These are phyloP conservation scores for Hordeum vulgare DNA, from an alignment of 176 grass and related monocot genomes.

Conservation along the genomic window MorexV3_pseudomolecules_assembly NC_058519.1:189108341-189108840, in stretches of 20 bases:
- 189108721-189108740: slow-evolving; percentile 21
- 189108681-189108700: slow-evolving; percentile 28
- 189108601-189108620: slow-evolving; percentile 59
- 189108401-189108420: background rate
- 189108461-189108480: background rate
- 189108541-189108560: slow-evolving; percentile 79
- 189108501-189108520: slow-evolving; percentile 35
- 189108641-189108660: background rate
- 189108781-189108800: slow-evolving; percentile 19
- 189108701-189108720: slow-evolving; percentile 45
- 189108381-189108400: background rate
- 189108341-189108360: background rate
- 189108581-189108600: slow-evolving; percentile 30
- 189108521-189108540: slow-evolving; percentile 53
- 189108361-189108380: background rate
- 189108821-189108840: slow-evolving; percentile 27
- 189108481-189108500: slow-evolving; percentile 70
- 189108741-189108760: background rate
- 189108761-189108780: slow-evolving; percentile 21
- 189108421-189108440: too few relatives aligned
- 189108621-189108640: slow-evolving; percentile 35
- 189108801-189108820: slow-evolving; percentile 26
- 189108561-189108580: slow-evolving; percentile 57
- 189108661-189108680: slow-evolving; percentile 6
- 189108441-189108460: background rate